Evolutionary conservation across 164 flowering plant species (phyloP).

Genomic region (Sextonia rubra): DNA sequence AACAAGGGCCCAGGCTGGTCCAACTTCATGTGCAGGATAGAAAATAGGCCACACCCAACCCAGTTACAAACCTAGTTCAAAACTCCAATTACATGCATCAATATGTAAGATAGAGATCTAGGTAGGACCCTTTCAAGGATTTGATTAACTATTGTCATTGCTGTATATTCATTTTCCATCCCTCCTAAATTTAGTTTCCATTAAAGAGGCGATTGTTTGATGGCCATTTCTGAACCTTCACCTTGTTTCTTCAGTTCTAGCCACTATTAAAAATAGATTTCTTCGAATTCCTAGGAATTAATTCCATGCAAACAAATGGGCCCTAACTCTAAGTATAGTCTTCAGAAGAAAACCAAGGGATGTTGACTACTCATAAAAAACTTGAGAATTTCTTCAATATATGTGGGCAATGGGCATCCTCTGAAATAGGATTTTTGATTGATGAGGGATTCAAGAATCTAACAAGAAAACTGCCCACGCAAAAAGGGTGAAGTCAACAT

Average conservation of each 20-base stretch:
- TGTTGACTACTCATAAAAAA: background rate
- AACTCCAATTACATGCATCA: no score
- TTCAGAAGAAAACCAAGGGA: background rate
- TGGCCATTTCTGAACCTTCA: background rate
- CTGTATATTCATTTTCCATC: background rate
- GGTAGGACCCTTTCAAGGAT: no score
- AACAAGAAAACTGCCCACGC: no score
- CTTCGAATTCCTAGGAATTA: background rate
- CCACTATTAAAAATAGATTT: background rate
- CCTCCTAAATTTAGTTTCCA: background rate
- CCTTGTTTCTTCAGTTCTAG: background rate
- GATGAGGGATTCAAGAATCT: no score
- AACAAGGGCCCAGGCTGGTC: no score
- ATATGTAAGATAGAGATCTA: no score
- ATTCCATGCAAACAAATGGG: background rate
- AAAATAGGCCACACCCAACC: no score
- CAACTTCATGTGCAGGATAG: no score
- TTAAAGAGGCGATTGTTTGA: background rate
- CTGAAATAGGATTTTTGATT: no score
- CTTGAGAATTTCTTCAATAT: background rate
- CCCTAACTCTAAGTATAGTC: background rate
- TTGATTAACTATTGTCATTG: no score
- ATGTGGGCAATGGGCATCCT: background rate
- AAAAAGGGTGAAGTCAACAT: background rate
- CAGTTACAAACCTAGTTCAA: no score